A percentile compares a stretch with the other conserved stretches of the same genome.
Conservation (phyloP, 177 flowering plant species). For the Vitis hybrid region DNA sequence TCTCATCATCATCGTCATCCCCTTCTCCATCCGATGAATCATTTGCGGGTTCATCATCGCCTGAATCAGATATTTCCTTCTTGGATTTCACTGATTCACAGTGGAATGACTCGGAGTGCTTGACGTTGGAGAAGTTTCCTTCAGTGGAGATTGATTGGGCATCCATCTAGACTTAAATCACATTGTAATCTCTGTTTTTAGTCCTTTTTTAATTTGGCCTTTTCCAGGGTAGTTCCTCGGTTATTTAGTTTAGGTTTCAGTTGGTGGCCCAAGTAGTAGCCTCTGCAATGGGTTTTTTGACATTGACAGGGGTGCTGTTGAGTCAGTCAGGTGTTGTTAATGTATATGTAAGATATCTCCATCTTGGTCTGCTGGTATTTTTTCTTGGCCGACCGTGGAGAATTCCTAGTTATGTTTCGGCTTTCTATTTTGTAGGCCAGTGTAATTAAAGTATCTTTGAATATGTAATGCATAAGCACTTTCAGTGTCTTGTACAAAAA, state of each 20-base stretch:
- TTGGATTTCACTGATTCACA: constrained; percentile 35
- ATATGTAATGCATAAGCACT: neutral
- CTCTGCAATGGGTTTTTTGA: constrained; percentile 46
- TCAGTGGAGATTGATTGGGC: constrained; percentile 70
- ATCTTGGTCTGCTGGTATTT: constrained; percentile 34
- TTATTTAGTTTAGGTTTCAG: constrained; percentile 3
- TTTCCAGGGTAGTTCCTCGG: neutral
- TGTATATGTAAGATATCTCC: constrained; percentile 20
- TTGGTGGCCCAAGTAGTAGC: constrained; percentile 14
- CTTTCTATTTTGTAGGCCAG: neutral
- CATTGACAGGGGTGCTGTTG: constrained; percentile 27
- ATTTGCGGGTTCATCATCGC: constrained; percentile 32
- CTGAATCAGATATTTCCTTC: constrained; percentile 38
- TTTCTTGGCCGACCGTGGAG: constrained; percentile 23
- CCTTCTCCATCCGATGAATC: constrained; percentile 22
- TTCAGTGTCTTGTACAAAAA: neutral
- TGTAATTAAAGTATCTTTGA: constrained; percentile 3
- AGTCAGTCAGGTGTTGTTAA: neutral
- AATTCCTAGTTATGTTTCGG: neutral
- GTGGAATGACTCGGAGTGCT: constrained; percentile 32
- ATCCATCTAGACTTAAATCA: constrained; percentile 20
- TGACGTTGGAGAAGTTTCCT: constrained; percentile 43
- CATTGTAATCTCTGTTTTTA: neutral
- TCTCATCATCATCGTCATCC: constrained; percentile 10
- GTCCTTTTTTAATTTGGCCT: neutral